Evolutionary conservation across 2,329 filamentous ascomycete genomes (phyloP), one percentile per base, ranked within the genome.

Genomic region (Cytospora leucostoma): DNA sequence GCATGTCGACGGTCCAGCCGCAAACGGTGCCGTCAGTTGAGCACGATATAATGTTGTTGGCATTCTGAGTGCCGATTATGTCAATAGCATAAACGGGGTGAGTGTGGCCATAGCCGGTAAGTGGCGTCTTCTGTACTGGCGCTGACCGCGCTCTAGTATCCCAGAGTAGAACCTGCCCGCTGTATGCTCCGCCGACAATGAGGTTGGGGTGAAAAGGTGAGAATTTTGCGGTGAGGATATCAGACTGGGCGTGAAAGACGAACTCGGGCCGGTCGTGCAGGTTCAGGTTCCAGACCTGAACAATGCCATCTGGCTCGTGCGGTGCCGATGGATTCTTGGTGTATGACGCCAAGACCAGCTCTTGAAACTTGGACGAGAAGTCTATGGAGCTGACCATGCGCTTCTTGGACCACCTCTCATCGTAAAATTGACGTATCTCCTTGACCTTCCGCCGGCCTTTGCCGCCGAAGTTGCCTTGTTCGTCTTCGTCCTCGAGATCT

Each of bases 151-250:
- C 91, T 67, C 95, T 89, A 12, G 93, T 99, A 73, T 99, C 96
- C 95, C 95, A 99, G 19, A 99, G 84, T 54, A 98, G 85, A 17
- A 99, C 92, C 77, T 99, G 96, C 7, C 95, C 95, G 65, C 92
- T 96, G 78, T 99, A 99, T 40, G 94, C 93, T 56, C 96, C 96
- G 66, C 95, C 95, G 66, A 99, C 88, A 71, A 99, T 96, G 60
- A 99, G 83, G 70, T 97, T 97, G 5, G 94, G 94, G 74, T 99
- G 95, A 74, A 97, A 97, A 0, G 95, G 95, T n/a, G 95, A 98
- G 78, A 99, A 99, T 69, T 95, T 96, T 67, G 95, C 95, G 0
- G 93, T 91, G 15, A 99, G 84, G 59, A 99, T 92, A 76, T 99
- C 95, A 52, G 93, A 97, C 66, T 96, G 94, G 11, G 94, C 93